phyloP scores from a whole-genome alignment of 225 moss, liverwort and hornwort genomes.

The Marchantia paleacea region DNA sequence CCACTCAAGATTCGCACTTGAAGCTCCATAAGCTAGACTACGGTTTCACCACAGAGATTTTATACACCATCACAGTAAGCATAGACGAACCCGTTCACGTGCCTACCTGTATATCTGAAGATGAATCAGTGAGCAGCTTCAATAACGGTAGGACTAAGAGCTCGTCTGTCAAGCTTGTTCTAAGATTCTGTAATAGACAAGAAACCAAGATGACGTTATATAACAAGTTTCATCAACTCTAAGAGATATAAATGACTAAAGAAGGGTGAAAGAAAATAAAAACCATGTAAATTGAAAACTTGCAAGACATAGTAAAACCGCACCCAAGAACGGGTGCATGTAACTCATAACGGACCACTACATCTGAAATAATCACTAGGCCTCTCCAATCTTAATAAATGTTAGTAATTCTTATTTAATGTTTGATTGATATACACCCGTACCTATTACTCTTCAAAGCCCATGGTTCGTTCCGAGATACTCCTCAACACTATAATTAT shows the following conservation, averaged over 20 bases:
- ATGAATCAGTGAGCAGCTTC: slow-evolving; percentile 75
- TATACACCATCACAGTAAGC: no score
- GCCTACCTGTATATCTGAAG: slow-evolving; percentile 74
- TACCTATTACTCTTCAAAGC: no score
- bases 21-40: no score
- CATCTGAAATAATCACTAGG: no score
- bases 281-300: neutral
- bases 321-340: neutral
- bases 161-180: slow-evolving; percentile 74
- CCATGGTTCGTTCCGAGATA: no score
- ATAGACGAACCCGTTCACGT: no score
- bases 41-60: no score
- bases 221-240: neutral
- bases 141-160: slow-evolving; percentile 71
- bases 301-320: neutral
- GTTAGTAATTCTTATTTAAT: no score
- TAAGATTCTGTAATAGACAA: slow-evolving; percentile 61
- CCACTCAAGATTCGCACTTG: neutral
- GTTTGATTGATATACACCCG: no score
- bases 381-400: no score
- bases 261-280: neutral
- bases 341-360: no score
- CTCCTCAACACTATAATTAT: no score
- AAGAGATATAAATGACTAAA: neutral
- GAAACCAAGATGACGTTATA: neutral